These are phyloP conservation scores for Beauveria sp. DNA, from an alignment of 2,329 filamentous ascomycete genomes.

Conservation along the genomic window DNA sequence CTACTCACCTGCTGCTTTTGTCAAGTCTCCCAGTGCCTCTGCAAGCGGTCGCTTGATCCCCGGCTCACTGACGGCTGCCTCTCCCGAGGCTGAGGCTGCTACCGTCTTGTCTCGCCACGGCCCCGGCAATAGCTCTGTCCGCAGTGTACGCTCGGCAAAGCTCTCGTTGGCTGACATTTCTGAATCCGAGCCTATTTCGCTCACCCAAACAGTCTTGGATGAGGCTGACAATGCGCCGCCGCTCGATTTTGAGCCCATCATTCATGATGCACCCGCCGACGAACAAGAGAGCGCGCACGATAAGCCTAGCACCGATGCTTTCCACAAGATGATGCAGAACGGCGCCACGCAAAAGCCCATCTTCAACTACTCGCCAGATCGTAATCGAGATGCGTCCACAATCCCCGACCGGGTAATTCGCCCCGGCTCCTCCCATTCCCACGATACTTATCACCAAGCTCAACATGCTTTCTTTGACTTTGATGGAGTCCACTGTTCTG, in stretches of 20 bases:
- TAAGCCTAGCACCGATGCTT: constrained; percentile 22
- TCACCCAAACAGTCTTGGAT: constrained; percentile 46
- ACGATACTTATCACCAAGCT: constrained; percentile 57
- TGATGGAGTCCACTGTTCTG: constrained; percentile 68
- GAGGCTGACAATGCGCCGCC: constrained; percentile 40
- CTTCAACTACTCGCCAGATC: neutral
- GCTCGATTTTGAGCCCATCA: constrained; percentile 16
- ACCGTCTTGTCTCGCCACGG: constrained; percentile 42
- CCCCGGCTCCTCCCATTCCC: constrained; percentile 42
- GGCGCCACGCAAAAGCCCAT: neutral
- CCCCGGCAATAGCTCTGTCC: constrained; percentile 45
- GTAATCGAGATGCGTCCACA: neutral
- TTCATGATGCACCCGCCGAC: constrained; percentile 19
- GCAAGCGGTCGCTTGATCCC: constrained; percentile 49
- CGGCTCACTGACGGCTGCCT: constrained; percentile 39
- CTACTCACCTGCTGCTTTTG: constrained; percentile 60
- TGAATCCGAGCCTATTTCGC: constrained; percentile 45
- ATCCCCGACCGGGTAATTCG: constrained; percentile 12
- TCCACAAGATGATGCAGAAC: constrained; percentile 23
- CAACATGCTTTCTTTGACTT: constrained; percentile 70
- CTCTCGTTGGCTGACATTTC: constrained; percentile 49
- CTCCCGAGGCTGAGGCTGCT: constrained; percentile 32
- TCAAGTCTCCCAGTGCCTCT: constrained; percentile 60
- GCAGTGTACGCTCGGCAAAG: constrained; percentile 43
- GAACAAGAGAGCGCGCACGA: neutral